Evolutionary conservation across 768 basidiomycete species (phyloP), one percentile per base, ranked within the genome.

Genomic region (Pilatotrama ljubarskyi): DNA sequence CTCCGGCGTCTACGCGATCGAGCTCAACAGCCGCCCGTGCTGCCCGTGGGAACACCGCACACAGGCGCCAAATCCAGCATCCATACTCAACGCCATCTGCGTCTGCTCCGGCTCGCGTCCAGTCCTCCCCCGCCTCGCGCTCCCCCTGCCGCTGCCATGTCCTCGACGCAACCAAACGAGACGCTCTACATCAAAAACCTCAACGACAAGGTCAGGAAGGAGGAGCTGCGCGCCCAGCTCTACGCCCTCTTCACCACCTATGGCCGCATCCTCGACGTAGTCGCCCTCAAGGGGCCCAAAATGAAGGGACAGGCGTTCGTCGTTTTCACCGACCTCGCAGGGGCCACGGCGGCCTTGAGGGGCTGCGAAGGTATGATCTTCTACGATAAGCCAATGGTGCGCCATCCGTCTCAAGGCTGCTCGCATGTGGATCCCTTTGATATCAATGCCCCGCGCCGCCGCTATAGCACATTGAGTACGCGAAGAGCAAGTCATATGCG

Each of bases 281-380:
- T 98, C 58, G 95, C 95, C 22, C 86, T 89, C 24, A 95, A 96
- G 74, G 84, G 80, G 70, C 77, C 84, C 59, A 90, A 87, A 74
- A 93, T 91, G 87, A 84, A 88, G 64, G 95, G 95, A 20, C 95
- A 97, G 75, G 96, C 96, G 1, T 98, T 97, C 75, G 87, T 98
- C 69, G 94, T 96, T 68, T 98, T 97, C 76, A 83, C 85, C 51
- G 96, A 98, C 76, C 86, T 96, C 50, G 84, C 91, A 10, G 85
- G 87, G 54, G 93, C 94, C 58, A 98, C 96, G 5, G 85, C 93
- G 54, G 96, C 96, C 36, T 83, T 98, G 85, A 83, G 96, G 49
- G 93, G 90, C 46, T 90, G 95, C 70, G 90, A 93, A 69, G 96
- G 96, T 55, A 91, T 96, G 84, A 63, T 85, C 25, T 96, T 96